Evolutionary conservation across 768 basidiomycete genomes (phyloP).

Genomic region (Pleurotus salmoneostramineus): DNA sequence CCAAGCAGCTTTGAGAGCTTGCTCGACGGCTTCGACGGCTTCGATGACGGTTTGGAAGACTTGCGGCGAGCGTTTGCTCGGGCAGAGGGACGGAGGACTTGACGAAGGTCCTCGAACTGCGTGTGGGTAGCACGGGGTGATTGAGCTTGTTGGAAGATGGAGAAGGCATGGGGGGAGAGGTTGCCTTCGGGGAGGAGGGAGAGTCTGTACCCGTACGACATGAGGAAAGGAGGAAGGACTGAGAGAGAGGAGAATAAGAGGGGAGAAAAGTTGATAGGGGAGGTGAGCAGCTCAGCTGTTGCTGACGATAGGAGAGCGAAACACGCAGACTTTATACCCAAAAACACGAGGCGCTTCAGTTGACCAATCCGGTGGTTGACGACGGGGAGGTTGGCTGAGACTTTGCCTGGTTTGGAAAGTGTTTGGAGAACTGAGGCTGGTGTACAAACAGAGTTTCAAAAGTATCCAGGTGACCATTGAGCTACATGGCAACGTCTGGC

Average conservation of each 20-base stretch:
- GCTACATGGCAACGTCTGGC: not conserved
- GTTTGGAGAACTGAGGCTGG: not conserved
- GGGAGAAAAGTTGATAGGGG: not conserved
- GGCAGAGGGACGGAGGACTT: conserved; percentile 26
- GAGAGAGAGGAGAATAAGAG: not conserved
- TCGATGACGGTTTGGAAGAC: not conserved
- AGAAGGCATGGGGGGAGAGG: conserved; percentile 25
- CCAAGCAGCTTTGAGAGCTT: conserved; percentile 6
- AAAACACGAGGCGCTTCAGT: conserved; percentile 1
- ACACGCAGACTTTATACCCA: not conserved
- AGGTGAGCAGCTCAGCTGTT: conserved; percentile 8
- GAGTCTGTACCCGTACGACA: conserved; percentile 21
- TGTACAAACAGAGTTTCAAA: not conserved
- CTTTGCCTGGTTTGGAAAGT: not conserved
- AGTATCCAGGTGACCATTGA: conserved; percentile 7
- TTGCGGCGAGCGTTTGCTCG: conserved; percentile 3
- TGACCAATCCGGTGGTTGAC: not conserved
- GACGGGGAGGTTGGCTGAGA: not conserved
- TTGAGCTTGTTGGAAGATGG: conserved; percentile 29
- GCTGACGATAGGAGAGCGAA: not conserved
- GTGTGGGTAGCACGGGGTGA: conserved; percentile 34
- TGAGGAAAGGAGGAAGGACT: conserved; percentile 18
- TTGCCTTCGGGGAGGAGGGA: conserved; percentile 23
- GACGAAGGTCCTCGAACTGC: conserved; percentile 34
- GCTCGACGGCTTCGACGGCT: conserved; percentile 1